These are phyloP conservation scores for Fusarium sp. DNA, from an alignment of 2,329 filamentous ascomycete species.

Conservation along the genomic window DNA sequence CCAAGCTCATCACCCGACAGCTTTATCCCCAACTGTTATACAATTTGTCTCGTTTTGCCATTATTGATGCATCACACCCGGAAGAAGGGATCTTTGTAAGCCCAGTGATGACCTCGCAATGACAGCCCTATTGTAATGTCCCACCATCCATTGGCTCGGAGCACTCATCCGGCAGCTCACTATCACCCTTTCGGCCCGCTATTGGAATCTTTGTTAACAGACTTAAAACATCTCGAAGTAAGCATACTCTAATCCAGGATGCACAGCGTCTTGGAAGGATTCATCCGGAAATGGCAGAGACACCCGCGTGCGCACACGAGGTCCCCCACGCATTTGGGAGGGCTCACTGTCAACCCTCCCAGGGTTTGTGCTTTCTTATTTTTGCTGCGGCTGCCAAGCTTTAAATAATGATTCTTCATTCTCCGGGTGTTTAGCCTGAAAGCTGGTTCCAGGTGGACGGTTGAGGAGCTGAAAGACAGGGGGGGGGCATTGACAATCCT, in stretches of 20 bases:
- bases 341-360: conserved; percentile 27
- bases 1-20: background rate
- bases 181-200: background rate
- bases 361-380: background rate
- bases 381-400: conserved; percentile 6
- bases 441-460: conserved; percentile 17
- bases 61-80: conserved; percentile 8
- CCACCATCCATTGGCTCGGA: background rate
- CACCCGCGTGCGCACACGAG: background rate
- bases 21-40: background rate
- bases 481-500: background rate
- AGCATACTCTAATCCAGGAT: background rate
- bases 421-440: conserved; percentile 23
- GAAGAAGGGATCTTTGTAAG: background rate
- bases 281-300: conserved; percentile 10
- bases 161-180: background rate
- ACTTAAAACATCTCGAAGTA: background rate
- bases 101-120: too few species aligned
- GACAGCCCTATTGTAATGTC: background rate
- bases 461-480: conserved; percentile 19
- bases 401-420: background rate
- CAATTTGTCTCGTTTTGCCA: background rate
- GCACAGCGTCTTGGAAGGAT: conserved; percentile 2
- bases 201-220: background rate
- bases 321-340: conserved; percentile 16